These are phyloP conservation scores for Prunus yedoensis DNA, from an alignment of 331 rosid genomes.

Conservation along the genomic window DNA sequence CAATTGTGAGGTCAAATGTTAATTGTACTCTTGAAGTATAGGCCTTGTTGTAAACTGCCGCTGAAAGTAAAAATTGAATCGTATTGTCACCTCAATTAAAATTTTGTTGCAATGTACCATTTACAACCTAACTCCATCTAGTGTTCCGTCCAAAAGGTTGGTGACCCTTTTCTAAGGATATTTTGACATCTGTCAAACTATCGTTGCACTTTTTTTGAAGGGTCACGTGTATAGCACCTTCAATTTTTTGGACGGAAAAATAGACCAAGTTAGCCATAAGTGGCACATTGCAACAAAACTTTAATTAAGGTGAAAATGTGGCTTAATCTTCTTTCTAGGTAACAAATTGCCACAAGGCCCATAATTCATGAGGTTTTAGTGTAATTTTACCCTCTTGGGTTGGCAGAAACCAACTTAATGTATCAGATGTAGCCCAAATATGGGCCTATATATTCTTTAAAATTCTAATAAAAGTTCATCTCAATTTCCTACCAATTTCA, in stretches of 20 bases:
- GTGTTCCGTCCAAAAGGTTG: not conserved
- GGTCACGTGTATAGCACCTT: not conserved
- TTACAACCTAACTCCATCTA: not conserved
- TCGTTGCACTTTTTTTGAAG: not conserved
- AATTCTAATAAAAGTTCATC: not conserved
- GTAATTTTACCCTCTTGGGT: not conserved
- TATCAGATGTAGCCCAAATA: not conserved
- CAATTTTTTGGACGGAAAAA: not conserved
- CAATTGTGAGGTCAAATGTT: constrained; percentile 9
- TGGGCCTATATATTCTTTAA: not conserved
- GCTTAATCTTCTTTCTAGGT: not conserved
- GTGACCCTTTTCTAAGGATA: not conserved
- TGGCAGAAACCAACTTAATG: not conserved
- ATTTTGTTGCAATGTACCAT: not conserved
- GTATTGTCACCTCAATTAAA: not conserved
- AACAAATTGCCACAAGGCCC: not conserved
- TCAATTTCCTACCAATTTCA: not conserved
- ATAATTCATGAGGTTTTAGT: not conserved
- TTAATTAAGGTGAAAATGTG: not conserved
- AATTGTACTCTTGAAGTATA: not conserved
- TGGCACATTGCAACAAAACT: no score
- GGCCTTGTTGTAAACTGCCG: not conserved
- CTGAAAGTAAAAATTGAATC: not conserved
- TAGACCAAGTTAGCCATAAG: not conserved
- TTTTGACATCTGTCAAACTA: not conserved